Percentiles rank a stretch among this genome's conserved stretches.
Evolutionary conservation across 441 rosid genomes (phyloP).

Genomic region (Codiaeum variegatum): DNA sequence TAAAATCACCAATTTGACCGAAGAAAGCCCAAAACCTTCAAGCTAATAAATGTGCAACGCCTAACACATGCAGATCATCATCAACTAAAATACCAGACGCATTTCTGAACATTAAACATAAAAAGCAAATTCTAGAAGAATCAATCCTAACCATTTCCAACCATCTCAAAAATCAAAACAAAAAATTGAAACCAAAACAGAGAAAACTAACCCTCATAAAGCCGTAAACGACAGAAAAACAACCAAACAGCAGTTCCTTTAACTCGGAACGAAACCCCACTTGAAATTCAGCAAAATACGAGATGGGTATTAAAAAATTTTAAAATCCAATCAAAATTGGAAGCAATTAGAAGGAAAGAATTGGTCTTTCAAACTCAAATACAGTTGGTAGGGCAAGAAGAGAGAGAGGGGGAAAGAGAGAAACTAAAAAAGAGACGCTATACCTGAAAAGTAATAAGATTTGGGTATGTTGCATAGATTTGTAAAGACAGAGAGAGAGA

Average conservation of each 20-base stretch:
- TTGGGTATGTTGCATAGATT: constrained; percentile 22
- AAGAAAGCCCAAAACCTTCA: constrained; percentile 3
- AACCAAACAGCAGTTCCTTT: constrained; percentile 10
- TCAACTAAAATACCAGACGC: not conserved
- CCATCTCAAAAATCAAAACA: constrained; percentile 10
- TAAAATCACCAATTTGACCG: constrained; percentile 12
- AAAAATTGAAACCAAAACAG: constrained; percentile 16
- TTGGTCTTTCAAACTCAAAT: not conserved
- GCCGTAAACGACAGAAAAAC: not conserved
- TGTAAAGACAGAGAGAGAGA: constrained; percentile 1
- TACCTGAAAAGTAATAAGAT: constrained; percentile 33
- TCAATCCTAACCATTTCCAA: not conserved
- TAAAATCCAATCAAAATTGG: constrained; percentile 15
- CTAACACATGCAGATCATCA: constrained; percentile 13
- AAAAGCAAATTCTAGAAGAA: constrained; percentile 8
- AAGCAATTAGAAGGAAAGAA: constrained; percentile 4
- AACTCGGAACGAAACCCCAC: constrained; percentile 24
- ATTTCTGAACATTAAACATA: constrained; percentile 3
- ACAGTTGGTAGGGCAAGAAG: not conserved
- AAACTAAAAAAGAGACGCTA: constrained; percentile 7
- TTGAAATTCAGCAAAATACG: constrained; percentile 18
- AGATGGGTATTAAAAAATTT: constrained; percentile 17
- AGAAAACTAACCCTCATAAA: constrained; percentile 14
- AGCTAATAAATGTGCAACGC: constrained; percentile 14
- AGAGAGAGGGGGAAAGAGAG: not conserved